A percentile compares a stretch with the other conserved stretches of the same genome.
Evolutionary conservation across 1,284 basidiomycete species (phyloP).

Genomic region (Laetiporus sulphureus): DNA sequence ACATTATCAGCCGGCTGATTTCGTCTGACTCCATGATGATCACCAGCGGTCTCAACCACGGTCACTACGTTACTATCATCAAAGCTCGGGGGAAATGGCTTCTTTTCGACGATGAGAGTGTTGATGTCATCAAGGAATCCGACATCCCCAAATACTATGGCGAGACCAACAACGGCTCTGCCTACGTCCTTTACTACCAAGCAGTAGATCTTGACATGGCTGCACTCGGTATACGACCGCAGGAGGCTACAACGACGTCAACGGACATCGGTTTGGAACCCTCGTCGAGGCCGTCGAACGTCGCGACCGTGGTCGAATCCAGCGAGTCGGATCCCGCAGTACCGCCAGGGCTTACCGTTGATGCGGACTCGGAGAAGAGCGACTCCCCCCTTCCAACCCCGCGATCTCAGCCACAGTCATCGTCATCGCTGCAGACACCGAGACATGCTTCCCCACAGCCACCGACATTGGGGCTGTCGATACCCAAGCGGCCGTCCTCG

Average conservation of each 20-base stretch:
- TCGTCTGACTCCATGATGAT: no score
- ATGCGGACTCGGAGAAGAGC: conserved; percentile 30
- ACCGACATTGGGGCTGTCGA: conserved; percentile 6
- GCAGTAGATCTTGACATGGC: conserved; percentile 77
- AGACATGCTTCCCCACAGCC: conserved; percentile 8
- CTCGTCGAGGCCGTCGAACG: conserved; percentile 13
- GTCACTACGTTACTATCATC: conserved; percentile 95
- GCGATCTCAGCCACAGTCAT: conserved; percentile 11
- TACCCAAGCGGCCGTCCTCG: background rate
- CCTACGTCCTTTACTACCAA: conserved; percentile 97
- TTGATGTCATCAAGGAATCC: conserved; percentile 80
- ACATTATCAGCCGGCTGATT: no score
- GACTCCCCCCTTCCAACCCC: conserved; percentile 24
- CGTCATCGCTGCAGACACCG: conserved; percentile 5
- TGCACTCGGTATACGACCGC: conserved; percentile 56
- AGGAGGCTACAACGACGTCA: conserved; percentile 16
- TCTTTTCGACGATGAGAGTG: conserved; percentile 93
- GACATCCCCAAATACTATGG: conserved; percentile 96
- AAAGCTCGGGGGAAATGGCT: conserved; percentile 85
- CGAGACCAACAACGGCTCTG: conserved; percentile 82
- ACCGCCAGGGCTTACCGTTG: conserved; percentile 45
- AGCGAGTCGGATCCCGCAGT: conserved; percentile 25
- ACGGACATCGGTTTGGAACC: conserved; percentile 19
- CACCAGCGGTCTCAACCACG: conserved; percentile 93
- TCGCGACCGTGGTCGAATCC: conserved; percentile 3